Conservation (phyloP, 2,329 filamentous ascomycete genomes). For the Monosporascus sp. region DNA sequence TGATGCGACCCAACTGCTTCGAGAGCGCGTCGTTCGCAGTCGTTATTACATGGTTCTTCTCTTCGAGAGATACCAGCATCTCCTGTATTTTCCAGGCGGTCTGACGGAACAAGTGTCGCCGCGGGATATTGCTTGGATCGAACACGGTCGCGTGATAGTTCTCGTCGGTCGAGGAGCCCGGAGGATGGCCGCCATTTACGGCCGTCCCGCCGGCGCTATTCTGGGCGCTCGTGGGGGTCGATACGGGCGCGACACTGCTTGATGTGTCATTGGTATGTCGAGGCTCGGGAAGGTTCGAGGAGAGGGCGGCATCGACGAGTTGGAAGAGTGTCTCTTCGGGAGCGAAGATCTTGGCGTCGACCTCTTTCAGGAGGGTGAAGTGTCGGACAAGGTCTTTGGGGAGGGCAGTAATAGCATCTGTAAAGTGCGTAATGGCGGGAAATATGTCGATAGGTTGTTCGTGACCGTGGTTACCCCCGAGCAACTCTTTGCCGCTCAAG, state of each 20-base stretch:
- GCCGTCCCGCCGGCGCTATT: conserved; percentile 40
- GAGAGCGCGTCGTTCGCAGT: conserved; percentile 87
- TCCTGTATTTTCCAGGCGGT: conserved; percentile 74
- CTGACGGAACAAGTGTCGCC: conserved; percentile 71
- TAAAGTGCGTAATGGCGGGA: conserved; percentile 68
- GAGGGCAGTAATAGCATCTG: conserved; percentile 85
- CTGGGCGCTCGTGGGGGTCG: conserved; percentile 45
- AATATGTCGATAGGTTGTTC: conserved; percentile 63
- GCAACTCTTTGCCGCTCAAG: conserved; percentile 39
- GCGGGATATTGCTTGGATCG: conserved; percentile 55
- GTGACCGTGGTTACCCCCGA: conserved; percentile 37
- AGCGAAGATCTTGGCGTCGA: conserved; percentile 91
- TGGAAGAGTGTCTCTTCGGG: conserved; percentile 78
- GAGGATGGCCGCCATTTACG: conserved; percentile 30
- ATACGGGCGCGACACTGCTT: conserved; percentile 35
- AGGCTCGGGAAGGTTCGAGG: conserved; percentile 42
- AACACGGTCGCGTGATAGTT: conserved; percentile 40
- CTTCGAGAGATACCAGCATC: conserved; percentile 85
- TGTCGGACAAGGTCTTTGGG: conserved; percentile 94
- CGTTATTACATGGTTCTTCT: conserved; percentile 95
- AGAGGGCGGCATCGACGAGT: conserved; percentile 62
- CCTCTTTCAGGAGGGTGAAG: conserved; percentile 93
- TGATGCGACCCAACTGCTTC: conserved; percentile 77
- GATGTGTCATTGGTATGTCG: conserved; percentile 40
- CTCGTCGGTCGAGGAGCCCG: conserved; percentile 38